Evolutionary conservation across 2,329 filamentous ascomycete species (phyloP), one percentile per base, ranked within the genome.

Genomic region (Hypomyces perniciosus): DNA sequence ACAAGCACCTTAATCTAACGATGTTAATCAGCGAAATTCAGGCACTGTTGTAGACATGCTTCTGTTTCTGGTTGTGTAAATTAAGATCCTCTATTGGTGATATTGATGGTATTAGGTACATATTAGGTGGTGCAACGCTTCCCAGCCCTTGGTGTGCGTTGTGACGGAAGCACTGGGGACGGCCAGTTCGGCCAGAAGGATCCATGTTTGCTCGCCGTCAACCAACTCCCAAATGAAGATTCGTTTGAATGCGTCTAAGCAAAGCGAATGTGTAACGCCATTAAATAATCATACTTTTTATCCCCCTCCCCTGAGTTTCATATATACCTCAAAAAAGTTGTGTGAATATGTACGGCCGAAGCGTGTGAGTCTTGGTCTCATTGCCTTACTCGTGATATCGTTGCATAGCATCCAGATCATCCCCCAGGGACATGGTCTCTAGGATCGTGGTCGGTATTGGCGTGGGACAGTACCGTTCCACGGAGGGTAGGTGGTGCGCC

Each of bases 401-500:
- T 39, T n/a, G 5, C 3, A 27, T n/a, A 28, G 12, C n/a, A 33
- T 33, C 28, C 20, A 20, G 20, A 3, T 3, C 20, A 20, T 20
- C 3, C 20, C 20, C 20, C 20, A 20, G 31, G 37, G 41, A 46
- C 8, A n/a, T 41, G 10, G 12, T 6, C 13, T 41, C 26, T 41
- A 10, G 4, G 12, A 27, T 6, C 27, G 33, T n/a, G 39, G 31
- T 38, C 41, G 49, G n/a, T 37, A 41, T 9, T 41, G 44, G 13
- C 53, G 35, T 41, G 20, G 37, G 30, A 27, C 54, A 2, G 72
- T 74, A 46, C 60, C 66, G 53, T 74, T 76, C 70, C 70, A 74
- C 0, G 70, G 40, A 3, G 72, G 71, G 48, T 75, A 76, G 0
- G 66, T 66, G 4, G 73, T 73, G 51, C 73, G 72, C 75, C 74